Evolutionary conservation across 129 eudicot genomes (phyloP), one percentile per base, ranked within the genome.

Genomic region (Logfia minima): DNA sequence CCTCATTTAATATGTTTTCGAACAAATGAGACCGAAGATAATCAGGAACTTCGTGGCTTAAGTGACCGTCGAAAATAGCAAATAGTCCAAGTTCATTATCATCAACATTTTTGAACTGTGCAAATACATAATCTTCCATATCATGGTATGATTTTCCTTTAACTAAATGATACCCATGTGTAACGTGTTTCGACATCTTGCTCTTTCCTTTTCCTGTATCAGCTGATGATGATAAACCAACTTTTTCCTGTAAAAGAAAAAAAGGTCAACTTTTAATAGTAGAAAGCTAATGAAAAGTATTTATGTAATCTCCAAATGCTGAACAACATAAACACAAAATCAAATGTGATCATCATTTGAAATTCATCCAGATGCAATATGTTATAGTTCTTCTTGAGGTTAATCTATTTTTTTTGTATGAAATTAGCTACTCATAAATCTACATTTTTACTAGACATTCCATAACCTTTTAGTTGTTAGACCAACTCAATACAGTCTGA

Each of bases 101-200:
- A 17, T 74, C 96, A 9, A 88, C 60, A 37, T 83, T 72, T 83
- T 86, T 90, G 60, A 90, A 78, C 31, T 93, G 89, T n/a, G 97
- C 88, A 80, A 90, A 96, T 59, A 93, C 79, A 73, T 81, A 93
- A 72, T 93, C 98, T 84, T 93, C 98, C 98, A 93, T 93, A 53
- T 89, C 89, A 83, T 90, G 98, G 61, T 89, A 87, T 64, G 98
- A 83, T 83, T 90, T 93, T 79, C 98, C 98, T 80, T 93, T 86
- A 45, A 90, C 87, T n/a, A 93, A 87, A 79, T 90, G 88, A 81
- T 75, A 86, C 16, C 98, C 98, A 65, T 90, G 96, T 48, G 96
- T 87, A 21, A 93, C 83, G 61, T 79, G 95, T 86, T 84, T 88
- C 19, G 85, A 85, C 61, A 79, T 32, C 81, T 73, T 88, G 72